Base-by-base conservation (phyloP, 176 grass and related monocot genomes). In the Avena sativa region DNA sequence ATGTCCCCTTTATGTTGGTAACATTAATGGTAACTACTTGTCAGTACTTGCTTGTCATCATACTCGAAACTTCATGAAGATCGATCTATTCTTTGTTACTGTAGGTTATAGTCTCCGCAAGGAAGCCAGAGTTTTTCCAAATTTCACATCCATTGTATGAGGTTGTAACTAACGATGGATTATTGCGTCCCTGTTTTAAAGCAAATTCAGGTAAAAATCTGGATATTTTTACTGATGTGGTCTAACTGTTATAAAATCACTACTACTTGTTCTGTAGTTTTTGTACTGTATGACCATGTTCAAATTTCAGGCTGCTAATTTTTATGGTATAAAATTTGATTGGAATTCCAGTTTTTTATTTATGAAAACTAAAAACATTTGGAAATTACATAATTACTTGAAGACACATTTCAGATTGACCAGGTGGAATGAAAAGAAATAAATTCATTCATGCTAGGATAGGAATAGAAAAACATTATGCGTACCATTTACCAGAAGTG, bases 121-220 rank as follows among this genome's bases (percentile, higher is more conserved):
- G 90, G 57, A 98, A 98, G 81, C 96, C 96, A 19, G 93, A 98
- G 71, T 98, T 98, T 92, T 98, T 95, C 83, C 91, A 95, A 77
- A 87, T 92, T 81, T 83, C 93, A 34, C 92, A 98, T 76, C 96
- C 93, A 51, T 80, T 98, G 21, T 98, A 98, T 69, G 93, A 98
- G 81, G 70, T 98, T 81, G 96, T 98, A 72, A 98, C 96, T 77
- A 83, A 84, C 23, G 93, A 98, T 84, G 96, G 96, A 79, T 80
- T 98, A 78, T 91, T 98, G 90, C 91, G 96, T 36, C 96, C 96
- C 48, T 95, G 91, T 95, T 94, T 98, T 81, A 98, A 94, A 91
- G 84, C 87, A 84, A 90, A 79, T 63, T 94, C 96, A 98, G 96
- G 96, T 98, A 43, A 75, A 80, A 66, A 73, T 79, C 58, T 85